phyloP scores from a whole-genome alignment of 306 rosid species.

The Hippophae tibetana region DNA sequence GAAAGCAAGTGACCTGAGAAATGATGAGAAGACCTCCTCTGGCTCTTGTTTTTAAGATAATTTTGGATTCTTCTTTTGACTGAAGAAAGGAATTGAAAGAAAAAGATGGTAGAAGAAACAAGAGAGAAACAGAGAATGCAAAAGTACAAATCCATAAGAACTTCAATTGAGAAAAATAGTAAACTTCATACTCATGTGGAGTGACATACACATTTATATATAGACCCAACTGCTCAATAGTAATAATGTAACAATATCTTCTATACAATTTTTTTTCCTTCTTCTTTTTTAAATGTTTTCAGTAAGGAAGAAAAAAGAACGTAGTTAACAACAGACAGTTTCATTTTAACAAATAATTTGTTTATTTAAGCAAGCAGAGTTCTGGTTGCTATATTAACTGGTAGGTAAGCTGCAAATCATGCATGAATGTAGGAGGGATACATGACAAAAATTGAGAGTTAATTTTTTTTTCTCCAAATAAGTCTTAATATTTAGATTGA shows the following conservation, averaged over 20 bases:
- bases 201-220: background rate
- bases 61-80: constrained; percentile 15
- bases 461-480: no score
- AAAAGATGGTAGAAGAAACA: constrained; percentile 20
- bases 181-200: constrained; percentile 22
- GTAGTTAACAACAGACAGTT: no score
- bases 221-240: no score
- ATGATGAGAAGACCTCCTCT: no score
- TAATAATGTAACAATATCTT: no score
- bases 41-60: background rate
- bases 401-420: constrained; percentile 77
- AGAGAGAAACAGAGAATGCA: constrained; percentile 26
- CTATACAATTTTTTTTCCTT: no score
- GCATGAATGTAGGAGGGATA: constrained; percentile 47
- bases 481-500: no score
- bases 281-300: no score
- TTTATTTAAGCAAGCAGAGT: no score
- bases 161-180: constrained; percentile 37
- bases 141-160: constrained; percentile 31
- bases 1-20: no score
- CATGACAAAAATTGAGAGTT: background rate
- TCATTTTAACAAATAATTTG: no score
- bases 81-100: constrained; percentile 1
- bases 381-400: constrained; percentile 8
- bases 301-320: background rate